These are phyloP conservation scores for Penicillium sp. DNA, from an alignment of 2,329 filamentous ascomycete genomes.

Conservation along the genomic window DNA sequence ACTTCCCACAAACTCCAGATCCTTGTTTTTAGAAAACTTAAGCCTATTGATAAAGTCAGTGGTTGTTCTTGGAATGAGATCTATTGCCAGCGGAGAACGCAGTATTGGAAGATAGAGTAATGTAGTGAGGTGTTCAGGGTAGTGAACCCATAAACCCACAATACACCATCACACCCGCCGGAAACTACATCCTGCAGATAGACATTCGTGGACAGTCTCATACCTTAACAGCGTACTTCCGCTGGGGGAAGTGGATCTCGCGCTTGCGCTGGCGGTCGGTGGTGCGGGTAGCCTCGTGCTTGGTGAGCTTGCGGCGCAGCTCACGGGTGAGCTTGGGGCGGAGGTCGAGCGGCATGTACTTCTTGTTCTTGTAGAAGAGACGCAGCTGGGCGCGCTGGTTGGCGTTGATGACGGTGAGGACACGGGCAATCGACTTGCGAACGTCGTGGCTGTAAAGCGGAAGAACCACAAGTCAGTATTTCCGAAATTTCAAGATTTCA, in stretches of 20 bases:
- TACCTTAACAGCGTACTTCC: slow-evolving; percentile 99
- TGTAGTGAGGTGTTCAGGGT: background rate
- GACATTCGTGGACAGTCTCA: slow-evolving; percentile 22
- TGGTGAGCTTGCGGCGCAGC: slow-evolving; percentile 91
- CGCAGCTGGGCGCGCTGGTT: slow-evolving; percentile 98
- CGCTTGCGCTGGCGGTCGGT: slow-evolving; percentile 98
- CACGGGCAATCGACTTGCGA: slow-evolving; percentile 98
- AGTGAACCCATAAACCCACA: background rate
- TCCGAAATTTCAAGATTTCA: slow-evolving; percentile 8
- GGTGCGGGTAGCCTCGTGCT: slow-evolving; percentile 79
- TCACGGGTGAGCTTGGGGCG: slow-evolving; percentile 97
- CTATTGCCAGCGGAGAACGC: background rate
- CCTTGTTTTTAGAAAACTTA: slow-evolving; percentile 30
- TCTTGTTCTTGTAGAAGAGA: slow-evolving; percentile 99
- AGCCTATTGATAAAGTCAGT: slow-evolving; percentile 26
- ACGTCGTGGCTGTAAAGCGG: slow-evolving; percentile 76
- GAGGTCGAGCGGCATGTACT: slow-evolving; percentile 98
- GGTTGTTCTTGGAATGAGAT: background rate
- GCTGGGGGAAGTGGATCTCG: slow-evolving; percentile 92
- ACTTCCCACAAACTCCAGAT: slow-evolving; percentile 39
- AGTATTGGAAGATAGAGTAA: background rate
- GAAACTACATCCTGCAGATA: background rate
- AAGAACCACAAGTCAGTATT: slow-evolving; percentile 30
- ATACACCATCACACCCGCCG: background rate
- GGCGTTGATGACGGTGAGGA: slow-evolving; percentile 99